A percentile compares a stretch with the other conserved stretches of the same genome.
Conservation (phyloP, 208 protist species). For the Tritrichomonas musculus region DNA sequence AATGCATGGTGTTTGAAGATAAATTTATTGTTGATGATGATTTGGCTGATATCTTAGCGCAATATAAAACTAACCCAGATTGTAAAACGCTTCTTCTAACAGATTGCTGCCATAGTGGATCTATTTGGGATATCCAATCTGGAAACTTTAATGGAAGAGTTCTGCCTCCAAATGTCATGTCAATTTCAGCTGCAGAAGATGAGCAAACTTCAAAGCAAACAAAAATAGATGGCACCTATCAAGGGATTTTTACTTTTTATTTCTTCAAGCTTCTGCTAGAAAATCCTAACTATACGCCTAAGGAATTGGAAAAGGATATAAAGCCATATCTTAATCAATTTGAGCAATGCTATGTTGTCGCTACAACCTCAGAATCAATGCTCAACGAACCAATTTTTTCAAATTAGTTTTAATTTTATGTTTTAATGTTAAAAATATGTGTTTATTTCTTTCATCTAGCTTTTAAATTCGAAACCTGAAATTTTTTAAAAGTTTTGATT, state of each 20-base stretch:
- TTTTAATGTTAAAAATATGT: no score
- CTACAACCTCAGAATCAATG: not conserved
- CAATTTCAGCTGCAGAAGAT: not conserved
- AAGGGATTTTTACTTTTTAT: not conserved
- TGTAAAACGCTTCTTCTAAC: constrained; percentile 2
- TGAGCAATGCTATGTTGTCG: not conserved
- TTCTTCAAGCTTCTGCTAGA: not conserved
- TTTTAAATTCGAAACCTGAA: no score
- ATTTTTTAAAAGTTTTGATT: no score
- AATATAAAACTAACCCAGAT: not conserved
- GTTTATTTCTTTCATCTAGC: no score
- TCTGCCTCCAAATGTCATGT: not conserved
- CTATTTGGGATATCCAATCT: not conserved
- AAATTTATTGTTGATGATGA: not conserved
- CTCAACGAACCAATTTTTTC: not conserved
- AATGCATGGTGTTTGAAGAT: not conserved
- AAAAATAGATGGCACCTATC: not conserved
- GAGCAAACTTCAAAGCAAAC: not conserved
- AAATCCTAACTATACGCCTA: not conserved
- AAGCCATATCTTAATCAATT: not conserved
- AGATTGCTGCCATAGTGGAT: not conserved
- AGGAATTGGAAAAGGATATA: not conserved
- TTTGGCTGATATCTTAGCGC: not conserved
- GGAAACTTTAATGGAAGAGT: not conserved
- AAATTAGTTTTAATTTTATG: no score